Conservation (phyloP, 495 filamentous ascomycete genomes). For the Patellaria atrata region DNA sequence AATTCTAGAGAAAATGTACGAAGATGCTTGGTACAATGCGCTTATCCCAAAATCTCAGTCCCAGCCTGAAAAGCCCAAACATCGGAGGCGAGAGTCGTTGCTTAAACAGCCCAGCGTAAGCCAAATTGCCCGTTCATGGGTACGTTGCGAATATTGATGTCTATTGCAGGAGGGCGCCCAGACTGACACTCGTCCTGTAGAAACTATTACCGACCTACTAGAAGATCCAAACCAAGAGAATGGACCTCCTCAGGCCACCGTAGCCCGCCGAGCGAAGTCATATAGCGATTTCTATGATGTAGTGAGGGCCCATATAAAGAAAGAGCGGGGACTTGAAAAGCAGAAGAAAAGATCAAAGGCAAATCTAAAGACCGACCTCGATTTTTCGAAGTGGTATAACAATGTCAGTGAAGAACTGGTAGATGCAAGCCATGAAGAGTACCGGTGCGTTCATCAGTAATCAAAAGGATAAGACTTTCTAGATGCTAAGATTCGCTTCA, state of each 20-base stretch:
- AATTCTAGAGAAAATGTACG: conserved; percentile 58
- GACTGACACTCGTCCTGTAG: conserved; percentile 31
- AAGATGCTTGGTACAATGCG: conserved; percentile 56
- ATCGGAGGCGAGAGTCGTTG: conserved; percentile 47
- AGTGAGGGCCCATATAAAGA: conserved; percentile 39
- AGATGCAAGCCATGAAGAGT: conserved; percentile 71
- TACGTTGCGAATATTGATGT: conserved; percentile 25
- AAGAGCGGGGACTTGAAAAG: conserved; percentile 28
- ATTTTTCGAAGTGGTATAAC: conserved; percentile 49
- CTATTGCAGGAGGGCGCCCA: conserved; percentile 27
- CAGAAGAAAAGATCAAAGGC: conserved; percentile 25
- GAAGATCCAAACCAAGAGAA: conserved; percentile 37
- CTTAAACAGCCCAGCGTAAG: conserved; percentile 57
- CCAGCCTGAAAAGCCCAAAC: conserved; percentile 34
- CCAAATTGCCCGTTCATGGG: conserved; percentile 12
- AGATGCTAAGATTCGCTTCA: conserved; percentile 21
- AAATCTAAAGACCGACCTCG: conserved; percentile 34
- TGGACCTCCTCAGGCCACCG: conserved; percentile 46
- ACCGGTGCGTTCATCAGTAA: conserved; percentile 44
- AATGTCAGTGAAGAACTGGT: conserved; percentile 50
- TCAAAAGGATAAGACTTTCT: conserved; percentile 8
- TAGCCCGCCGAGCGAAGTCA: conserved; percentile 54
- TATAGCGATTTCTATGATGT: conserved; percentile 60
- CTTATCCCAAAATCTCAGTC: conserved; percentile 42
- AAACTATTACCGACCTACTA: conserved; percentile 29